A percentile compares a stretch with the other conserved stretches of the same genome.
phyloP scores from a whole-genome alignment of 2,329 filamentous ascomycete species.

The Ceratocystiopsis brevicomis region DNA sequence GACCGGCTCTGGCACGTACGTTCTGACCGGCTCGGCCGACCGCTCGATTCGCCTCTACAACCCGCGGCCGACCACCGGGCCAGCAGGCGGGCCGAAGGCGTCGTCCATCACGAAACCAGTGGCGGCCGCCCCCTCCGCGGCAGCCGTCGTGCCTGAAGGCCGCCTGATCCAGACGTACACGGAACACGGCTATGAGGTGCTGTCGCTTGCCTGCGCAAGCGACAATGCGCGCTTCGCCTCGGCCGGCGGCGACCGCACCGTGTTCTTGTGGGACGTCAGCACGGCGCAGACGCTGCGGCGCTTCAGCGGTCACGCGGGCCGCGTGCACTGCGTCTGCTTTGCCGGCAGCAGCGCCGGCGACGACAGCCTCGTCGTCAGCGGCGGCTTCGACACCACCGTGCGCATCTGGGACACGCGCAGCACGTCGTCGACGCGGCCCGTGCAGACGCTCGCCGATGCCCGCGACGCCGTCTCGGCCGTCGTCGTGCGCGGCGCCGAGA shows the following conservation, averaged over 20 bases:
- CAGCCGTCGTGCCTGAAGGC: conserved; percentile 21
- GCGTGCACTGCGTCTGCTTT: conserved; percentile 65
- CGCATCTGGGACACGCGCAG: conserved; percentile 52
- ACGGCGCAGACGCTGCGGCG: conserved; percentile 59
- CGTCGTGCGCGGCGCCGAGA: conserved; percentile 30
- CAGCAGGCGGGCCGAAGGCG: not conserved
- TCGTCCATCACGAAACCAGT: conserved; percentile 4
- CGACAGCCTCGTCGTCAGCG: conserved; percentile 53
- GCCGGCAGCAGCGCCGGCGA: conserved; percentile 49
- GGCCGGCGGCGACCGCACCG: conserved; percentile 73
- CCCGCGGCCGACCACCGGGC: conserved; percentile 31
- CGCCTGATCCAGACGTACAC: conserved; percentile 71
- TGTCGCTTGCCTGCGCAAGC: conserved; percentile 53
- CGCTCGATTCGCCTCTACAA: conserved; percentile 77
- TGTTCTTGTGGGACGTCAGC: conserved; percentile 89
- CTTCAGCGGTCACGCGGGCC: conserved; percentile 49
- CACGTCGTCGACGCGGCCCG: conserved; percentile 27
- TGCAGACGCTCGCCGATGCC: conserved; percentile 57
- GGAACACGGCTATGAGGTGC: conserved; percentile 81
- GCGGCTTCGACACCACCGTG: conserved; percentile 58
- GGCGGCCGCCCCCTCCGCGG: conserved; percentile 17
- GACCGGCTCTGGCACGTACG: conserved; percentile 51
- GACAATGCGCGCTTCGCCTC: conserved; percentile 77
- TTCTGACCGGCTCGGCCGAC: conserved; percentile 75
- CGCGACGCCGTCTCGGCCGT: conserved; percentile 44